These are phyloP conservation scores for Aspergillus sp. DNA, from an alignment of 2,329 filamentous ascomycete genomes.

Conservation along the genomic window DNA sequence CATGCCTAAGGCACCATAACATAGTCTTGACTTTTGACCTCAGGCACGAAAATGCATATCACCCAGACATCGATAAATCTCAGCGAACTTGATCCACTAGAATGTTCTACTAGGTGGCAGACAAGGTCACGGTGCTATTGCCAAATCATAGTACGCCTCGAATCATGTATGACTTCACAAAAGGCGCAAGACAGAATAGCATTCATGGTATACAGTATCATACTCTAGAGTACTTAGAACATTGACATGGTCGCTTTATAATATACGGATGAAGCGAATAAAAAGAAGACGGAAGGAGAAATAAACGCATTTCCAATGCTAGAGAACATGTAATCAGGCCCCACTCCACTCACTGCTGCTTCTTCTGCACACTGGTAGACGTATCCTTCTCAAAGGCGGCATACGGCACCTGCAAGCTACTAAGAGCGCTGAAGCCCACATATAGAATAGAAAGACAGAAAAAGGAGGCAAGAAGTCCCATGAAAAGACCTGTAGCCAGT, in stretches of 20 bases:
- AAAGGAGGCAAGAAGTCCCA: constrained; percentile 70
- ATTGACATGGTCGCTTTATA: not conserved
- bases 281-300: constrained; percentile 5
- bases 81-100: too few relatives aligned
- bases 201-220: not conserved
- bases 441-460: constrained; percentile 74
- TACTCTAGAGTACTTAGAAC: not conserved
- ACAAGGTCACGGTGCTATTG: too few relatives aligned
- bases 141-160: not conserved
- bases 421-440: constrained; percentile 72
- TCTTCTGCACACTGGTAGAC: constrained; percentile 85
- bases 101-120: too few relatives aligned
- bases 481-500: constrained; percentile 70
- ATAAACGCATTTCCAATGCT: not conserved
- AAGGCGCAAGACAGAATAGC: not conserved
- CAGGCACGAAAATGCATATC: too few relatives aligned
- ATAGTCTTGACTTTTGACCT: too few relatives aligned
- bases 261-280: constrained; percentile 1
- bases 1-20: too few relatives aligned
- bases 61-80: too few relatives aligned
- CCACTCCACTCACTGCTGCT: constrained; percentile 53
- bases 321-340: not conserved
- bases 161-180: not conserved
- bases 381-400: constrained; percentile 96
- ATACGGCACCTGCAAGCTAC: constrained; percentile 84